Conservation (phyloP, 345 rosid genomes). For the Erysimum cheiranthoides region DNA sequence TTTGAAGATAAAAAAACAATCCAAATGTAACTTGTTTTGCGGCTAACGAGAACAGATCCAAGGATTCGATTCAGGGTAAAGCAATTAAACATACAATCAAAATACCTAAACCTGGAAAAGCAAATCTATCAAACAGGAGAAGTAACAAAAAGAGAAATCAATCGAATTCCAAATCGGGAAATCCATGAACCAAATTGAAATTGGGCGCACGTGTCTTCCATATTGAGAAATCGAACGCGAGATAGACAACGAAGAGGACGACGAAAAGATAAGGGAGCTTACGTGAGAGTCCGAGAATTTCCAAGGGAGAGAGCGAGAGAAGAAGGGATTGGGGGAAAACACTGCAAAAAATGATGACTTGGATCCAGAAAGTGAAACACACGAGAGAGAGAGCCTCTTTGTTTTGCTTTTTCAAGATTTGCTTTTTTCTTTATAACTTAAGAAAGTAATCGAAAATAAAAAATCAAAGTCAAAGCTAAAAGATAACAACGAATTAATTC, state of each 20-base stretch:
- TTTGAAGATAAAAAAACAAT: slow-evolving; percentile 7
- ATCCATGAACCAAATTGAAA: neutral
- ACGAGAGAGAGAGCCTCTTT: neutral
- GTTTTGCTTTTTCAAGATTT: neutral
- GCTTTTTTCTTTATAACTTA: neutral
- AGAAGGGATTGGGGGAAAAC: slow-evolving; percentile 16
- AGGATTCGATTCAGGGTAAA: neutral
- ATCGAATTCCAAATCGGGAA: slow-evolving; percentile 21
- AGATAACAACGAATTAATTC: neutral
- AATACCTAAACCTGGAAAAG: neutral
- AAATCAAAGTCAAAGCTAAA: neutral
- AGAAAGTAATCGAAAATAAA: neutral
- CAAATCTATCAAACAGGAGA: slow-evolving; percentile 18
- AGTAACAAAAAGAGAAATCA: slow-evolving; percentile 5
- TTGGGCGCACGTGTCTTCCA: slow-evolving; percentile 1
- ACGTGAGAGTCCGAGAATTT: slow-evolving; percentile 20
- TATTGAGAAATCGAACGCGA: slow-evolving; percentile 5
- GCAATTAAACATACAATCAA: neutral
- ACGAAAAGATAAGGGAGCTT: slow-evolving; percentile 36
- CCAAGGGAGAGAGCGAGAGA: neutral
- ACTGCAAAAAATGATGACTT: slow-evolving; percentile 32
- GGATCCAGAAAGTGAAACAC: neutral
- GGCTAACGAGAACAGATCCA: neutral
- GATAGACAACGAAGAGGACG: slow-evolving; percentile 10
- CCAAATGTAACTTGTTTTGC: slow-evolving; percentile 1